Conservation (phyloP, 257 asterid species). For the Nicotiana paniculata region DNA sequence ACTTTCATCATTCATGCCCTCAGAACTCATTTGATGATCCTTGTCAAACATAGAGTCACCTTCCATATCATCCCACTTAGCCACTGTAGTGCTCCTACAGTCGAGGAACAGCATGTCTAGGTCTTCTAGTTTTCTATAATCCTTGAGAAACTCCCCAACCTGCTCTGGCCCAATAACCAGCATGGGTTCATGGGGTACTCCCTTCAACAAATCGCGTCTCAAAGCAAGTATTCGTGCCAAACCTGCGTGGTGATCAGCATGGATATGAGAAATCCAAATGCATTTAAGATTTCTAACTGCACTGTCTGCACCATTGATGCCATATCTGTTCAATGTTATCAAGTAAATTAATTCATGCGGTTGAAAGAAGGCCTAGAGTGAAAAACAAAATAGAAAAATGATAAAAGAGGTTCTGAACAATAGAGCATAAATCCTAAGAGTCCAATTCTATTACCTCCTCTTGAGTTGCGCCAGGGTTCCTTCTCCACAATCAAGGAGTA, state of each 20-base stretch:
- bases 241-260: slow-evolving; percentile 95
- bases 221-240: slow-evolving; percentile 85
- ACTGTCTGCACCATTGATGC: slow-evolving; percentile 67
- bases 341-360: not conserved
- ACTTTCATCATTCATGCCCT: slow-evolving; percentile 15
- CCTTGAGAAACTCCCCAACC: slow-evolving; percentile 75
- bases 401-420: not conserved
- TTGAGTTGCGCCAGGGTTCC: slow-evolving; percentile 92
- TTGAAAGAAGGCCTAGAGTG: not conserved
- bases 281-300: slow-evolving; percentile 61
- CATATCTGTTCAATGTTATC: slow-evolving; percentile 42
- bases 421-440: not conserved
- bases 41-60: not conserved
- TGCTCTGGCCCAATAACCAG: slow-evolving; percentile 75
- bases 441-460: slow-evolving; percentile 45
- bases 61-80: slow-evolving; percentile 37
- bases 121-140: slow-evolving; percentile 87
- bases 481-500: slow-evolving; percentile 91
- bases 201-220: slow-evolving; percentile 55
- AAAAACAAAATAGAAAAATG: not conserved
- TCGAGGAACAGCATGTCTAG: slow-evolving; percentile 83
- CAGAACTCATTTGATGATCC: not conserved
- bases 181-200: slow-evolving; percentile 55
- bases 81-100: slow-evolving; percentile 58
- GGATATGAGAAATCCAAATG: slow-evolving; percentile 96